These are phyloP conservation scores for Candida smagusa DNA, from an alignment of 1,139 yeast genomes.

Conservation along the genomic window DNA sequence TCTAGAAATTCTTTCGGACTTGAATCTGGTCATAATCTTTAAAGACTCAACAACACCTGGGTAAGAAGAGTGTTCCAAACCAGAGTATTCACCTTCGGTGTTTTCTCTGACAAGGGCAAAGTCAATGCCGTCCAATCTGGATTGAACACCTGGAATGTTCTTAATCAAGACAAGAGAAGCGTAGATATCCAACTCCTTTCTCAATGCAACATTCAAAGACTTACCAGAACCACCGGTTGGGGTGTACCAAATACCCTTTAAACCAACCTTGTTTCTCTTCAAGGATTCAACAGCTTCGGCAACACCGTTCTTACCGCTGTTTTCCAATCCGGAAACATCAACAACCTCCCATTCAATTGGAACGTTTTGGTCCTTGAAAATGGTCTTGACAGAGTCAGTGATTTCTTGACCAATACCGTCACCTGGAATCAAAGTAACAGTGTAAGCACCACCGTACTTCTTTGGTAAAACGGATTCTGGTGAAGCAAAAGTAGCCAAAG, in stretches of 20 bases:
- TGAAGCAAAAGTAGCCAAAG: slow-evolving; percentile 49
- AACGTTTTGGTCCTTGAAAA: slow-evolving; percentile 78
- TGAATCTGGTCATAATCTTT: slow-evolving; percentile 90
- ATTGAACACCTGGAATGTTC: slow-evolving; percentile 91
- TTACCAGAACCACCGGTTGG: slow-evolving; percentile 59
- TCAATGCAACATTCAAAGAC: slow-evolving; percentile 91
- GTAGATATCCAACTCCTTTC: slow-evolving; percentile 93
- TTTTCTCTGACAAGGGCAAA: slow-evolving; percentile 95
- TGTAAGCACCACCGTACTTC: slow-evolving; percentile 92
- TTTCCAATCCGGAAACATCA: slow-evolving; percentile 79
- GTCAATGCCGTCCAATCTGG: slow-evolving; percentile 85
- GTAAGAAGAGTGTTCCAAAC: slow-evolving; percentile 95
- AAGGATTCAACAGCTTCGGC: slow-evolving; percentile 87
- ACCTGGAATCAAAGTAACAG: slow-evolving; percentile 91
- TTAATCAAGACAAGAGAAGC: slow-evolving; percentile 93
- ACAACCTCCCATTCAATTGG: slow-evolving; percentile 96
- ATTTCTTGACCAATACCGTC: slow-evolving; percentile 98
- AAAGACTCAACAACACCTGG: slow-evolving; percentile 98
- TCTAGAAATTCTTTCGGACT: slow-evolving; percentile 96
- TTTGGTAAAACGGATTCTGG: slow-evolving; percentile 73
- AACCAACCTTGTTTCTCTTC: slow-evolving; percentile 95
- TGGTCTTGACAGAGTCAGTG: slow-evolving; percentile 88
- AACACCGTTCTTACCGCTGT: slow-evolving; percentile 58
- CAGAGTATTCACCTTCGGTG: slow-evolving; percentile 97
- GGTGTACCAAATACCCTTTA: slow-evolving; percentile 93